Percentiles rank a stretch among this genome's conserved stretches.
phyloP scores from a whole-genome alignment of 1,284 basidiomycete genomes.

The Puccinia horiana region DNA sequence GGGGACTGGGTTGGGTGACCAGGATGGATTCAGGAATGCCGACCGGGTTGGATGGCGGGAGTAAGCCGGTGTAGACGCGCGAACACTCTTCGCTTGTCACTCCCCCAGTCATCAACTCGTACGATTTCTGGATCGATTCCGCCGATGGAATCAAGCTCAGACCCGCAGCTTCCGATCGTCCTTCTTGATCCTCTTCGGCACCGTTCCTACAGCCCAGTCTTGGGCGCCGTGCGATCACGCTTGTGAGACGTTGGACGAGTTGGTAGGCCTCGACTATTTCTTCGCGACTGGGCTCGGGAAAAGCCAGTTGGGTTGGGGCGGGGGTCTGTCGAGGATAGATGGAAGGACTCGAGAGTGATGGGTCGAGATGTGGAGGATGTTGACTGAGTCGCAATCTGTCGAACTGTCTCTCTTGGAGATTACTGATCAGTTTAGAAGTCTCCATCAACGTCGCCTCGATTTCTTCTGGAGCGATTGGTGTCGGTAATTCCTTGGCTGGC shows the following conservation, averaged over 20 bases:
- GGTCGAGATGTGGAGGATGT: constrained; percentile 36
- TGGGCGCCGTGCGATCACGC: constrained; percentile 38
- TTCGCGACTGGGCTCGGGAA: not conserved
- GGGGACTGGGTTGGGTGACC: not conserved
- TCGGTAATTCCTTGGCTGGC: not conserved
- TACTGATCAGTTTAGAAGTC: constrained; percentile 35
- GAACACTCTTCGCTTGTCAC: not conserved
- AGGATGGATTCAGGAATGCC: constrained; percentile 15
- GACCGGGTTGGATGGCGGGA: constrained; percentile 9
- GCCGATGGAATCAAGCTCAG: constrained; percentile 19
- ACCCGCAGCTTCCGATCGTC: not conserved
- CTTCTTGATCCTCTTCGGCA: not conserved
- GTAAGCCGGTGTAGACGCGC: not conserved
- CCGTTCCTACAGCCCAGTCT: not conserved
- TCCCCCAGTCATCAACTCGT: not conserved
- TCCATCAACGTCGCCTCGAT: not conserved
- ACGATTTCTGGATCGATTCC: not conserved
- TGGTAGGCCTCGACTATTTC: constrained; percentile 32
- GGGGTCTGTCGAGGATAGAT: not conserved
- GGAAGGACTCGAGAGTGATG: constrained; percentile 4
- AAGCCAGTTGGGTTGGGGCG: not conserved
- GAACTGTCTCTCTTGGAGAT: constrained; percentile 47
- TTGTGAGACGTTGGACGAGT: constrained; percentile 18
- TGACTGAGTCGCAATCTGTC: constrained; percentile 33
- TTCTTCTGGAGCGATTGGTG: not conserved